phyloP scores from a whole-genome alignment of 345 rosid species.

The Salix udensis region DNA sequence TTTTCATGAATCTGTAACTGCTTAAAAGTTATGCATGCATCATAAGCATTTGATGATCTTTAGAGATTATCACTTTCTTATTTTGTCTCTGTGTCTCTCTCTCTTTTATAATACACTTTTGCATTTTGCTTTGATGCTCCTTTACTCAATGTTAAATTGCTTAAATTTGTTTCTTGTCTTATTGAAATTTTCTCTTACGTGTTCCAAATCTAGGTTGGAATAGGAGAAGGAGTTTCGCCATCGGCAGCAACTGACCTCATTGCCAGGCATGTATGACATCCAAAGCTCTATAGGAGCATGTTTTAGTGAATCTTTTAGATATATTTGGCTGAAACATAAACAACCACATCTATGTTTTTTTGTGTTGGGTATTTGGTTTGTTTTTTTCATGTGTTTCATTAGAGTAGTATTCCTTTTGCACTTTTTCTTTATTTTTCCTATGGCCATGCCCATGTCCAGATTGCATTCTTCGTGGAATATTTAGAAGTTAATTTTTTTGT shows the following conservation, averaged over 20 bases:
- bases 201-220: constrained; percentile 68
- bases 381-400: neutral
- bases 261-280: constrained; percentile 71
- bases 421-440: neutral
- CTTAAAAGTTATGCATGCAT: neutral
- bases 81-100: neutral
- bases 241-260: constrained; percentile 97
- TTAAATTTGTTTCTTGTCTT: neutral
- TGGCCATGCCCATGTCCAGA: neutral
- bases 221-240: constrained; percentile 98
- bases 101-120: neutral
- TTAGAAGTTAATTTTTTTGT: neutral
- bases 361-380: neutral
- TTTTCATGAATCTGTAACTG: neutral
- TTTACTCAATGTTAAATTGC: neutral
- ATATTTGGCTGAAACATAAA: neutral
- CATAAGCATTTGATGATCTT: neutral
- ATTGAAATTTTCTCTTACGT: constrained; percentile 2
- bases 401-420: neutral
- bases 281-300: constrained; percentile 21
- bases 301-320: constrained; percentile 4
- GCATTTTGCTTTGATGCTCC: neutral
- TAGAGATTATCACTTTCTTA: neutral
- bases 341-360: neutral
- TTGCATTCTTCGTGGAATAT: neutral